These are phyloP conservation scores for Microsporum canis DNA, from an alignment of 2,329 filamentous ascomycete species.

Conservation along the genomic window DNA sequence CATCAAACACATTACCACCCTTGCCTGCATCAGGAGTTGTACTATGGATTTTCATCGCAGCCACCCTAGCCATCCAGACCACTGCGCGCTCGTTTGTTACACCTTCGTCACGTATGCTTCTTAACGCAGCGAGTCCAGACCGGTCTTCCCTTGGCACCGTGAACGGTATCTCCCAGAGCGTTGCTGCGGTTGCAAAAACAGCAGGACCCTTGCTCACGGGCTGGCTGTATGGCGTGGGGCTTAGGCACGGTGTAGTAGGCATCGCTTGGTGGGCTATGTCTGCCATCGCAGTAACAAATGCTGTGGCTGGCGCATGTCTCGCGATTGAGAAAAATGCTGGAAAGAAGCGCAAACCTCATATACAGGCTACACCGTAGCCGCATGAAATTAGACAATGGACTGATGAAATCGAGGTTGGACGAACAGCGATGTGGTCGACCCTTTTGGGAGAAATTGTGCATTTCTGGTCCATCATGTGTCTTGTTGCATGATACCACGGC, in stretches of 20 bases:
- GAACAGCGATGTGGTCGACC: background rate
- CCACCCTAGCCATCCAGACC: background rate
- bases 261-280: background rate
- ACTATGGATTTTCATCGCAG: background rate
- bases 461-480: background rate
- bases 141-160: background rate
- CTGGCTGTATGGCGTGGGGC: background rate
- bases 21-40: background rate
- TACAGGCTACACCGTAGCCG: background rate
- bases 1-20: background rate
- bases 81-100: background rate
- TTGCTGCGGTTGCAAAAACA: background rate
- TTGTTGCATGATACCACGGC: background rate
- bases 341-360: background rate
- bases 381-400: background rate
- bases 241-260: background rate
- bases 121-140: background rate
- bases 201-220: background rate
- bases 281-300: background rate
- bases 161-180: background rate
- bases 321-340: background rate
- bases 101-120: background rate
- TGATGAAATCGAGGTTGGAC: background rate
- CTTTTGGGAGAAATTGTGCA: background rate
- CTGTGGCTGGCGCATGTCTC: background rate